Conservation (phyloP, 148 eudicot genomes). For the Diospyros lotus region DNA sequence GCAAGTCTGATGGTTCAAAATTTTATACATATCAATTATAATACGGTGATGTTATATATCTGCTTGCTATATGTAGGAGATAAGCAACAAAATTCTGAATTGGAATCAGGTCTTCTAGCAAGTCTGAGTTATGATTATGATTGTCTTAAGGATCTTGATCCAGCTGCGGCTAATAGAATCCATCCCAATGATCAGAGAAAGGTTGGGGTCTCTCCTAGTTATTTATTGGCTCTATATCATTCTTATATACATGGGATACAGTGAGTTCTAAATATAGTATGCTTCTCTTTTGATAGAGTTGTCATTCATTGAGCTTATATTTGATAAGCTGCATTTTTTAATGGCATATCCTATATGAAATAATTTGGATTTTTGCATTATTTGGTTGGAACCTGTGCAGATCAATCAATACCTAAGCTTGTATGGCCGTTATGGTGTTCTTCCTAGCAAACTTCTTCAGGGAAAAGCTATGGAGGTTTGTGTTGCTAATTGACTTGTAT, state of each 20-base stretch:
- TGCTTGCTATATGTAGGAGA: slow-evolving; percentile 22
- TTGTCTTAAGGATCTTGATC: slow-evolving; percentile 65
- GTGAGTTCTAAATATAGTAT: neutral
- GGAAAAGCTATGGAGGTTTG: slow-evolving; percentile 70
- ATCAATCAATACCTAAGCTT: slow-evolving; percentile 66
- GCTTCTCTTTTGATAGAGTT: neutral
- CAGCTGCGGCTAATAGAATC: slow-evolving; percentile 84
- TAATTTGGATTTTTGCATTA: neutral
- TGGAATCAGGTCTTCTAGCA: slow-evolving; percentile 21
- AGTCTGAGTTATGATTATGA: slow-evolving; percentile 39
- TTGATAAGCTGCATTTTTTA: slow-evolving; percentile 2
- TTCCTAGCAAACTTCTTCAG: slow-evolving; percentile 74
- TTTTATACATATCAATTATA: slow-evolving; percentile 2
- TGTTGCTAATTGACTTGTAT: slow-evolving; percentile 11
- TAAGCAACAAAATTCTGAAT: slow-evolving; percentile 30
- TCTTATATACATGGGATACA: neutral
- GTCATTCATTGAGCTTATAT: neutral
- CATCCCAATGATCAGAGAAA: slow-evolving; percentile 93
- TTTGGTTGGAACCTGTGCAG: slow-evolving; percentile 40
- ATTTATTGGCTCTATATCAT: neutral
- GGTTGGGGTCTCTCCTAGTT: slow-evolving; percentile 30
- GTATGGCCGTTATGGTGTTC: slow-evolving; percentile 53
- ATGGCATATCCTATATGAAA: neutral
- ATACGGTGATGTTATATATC: neutral
- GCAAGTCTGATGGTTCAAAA: neutral